phyloP scores from a whole-genome alignment of 176 grass and related monocot species.

The Coix lacrymajobi region DNA sequence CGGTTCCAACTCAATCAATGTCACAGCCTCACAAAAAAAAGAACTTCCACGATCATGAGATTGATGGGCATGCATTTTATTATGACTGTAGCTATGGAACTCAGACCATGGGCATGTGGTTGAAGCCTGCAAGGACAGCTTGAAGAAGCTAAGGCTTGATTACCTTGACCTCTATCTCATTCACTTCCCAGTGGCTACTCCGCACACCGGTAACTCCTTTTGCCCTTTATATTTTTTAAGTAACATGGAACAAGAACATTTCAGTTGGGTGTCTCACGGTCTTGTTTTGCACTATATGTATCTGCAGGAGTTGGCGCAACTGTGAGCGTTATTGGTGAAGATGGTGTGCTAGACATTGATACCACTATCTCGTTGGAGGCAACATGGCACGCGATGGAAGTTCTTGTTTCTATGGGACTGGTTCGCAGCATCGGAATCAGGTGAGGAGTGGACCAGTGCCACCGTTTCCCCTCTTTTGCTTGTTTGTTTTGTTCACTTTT shows the following conservation, averaged over 20 bases:
- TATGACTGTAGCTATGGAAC: slow-evolving; percentile 61
- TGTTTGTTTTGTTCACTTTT: neutral
- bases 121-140: slow-evolving; percentile 70
- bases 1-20: neutral
- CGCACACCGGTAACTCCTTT: slow-evolving; percentile 54
- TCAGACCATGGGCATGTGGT: slow-evolving; percentile 85
- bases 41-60: neutral
- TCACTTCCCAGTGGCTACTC: slow-evolving; percentile 77
- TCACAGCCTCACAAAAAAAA: too few relatives aligned
- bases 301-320: slow-evolving; percentile 66
- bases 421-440: slow-evolving; percentile 83
- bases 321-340: slow-evolving; percentile 70
- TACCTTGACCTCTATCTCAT: slow-evolving; percentile 84
- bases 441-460: slow-evolving; percentile 23
- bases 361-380: slow-evolving; percentile 82
- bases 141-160: slow-evolving; percentile 67
- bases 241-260: neutral
- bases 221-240: neutral
- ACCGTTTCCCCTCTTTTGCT: too few relatives aligned
- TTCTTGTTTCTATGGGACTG: slow-evolving; percentile 76
- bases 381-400: slow-evolving; percentile 94
- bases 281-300: neutral
- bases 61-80: neutral
- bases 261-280: neutral
- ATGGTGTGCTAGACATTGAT: slow-evolving; percentile 92